Conservation (phyloP, 805 yeast species). For the Clavispora santaluciae region DNA sequence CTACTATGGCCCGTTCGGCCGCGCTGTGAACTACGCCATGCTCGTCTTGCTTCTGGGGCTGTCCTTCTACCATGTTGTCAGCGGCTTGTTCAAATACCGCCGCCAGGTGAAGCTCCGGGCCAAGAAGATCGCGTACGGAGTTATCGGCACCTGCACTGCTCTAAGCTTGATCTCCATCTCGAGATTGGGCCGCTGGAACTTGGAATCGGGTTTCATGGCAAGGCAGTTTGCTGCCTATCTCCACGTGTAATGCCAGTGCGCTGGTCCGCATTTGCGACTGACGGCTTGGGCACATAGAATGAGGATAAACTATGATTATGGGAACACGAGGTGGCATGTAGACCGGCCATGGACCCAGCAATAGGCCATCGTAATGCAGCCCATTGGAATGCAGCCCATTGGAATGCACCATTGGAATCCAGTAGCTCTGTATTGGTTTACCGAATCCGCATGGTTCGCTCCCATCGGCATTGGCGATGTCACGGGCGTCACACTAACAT, state of each 20-base stretch:
- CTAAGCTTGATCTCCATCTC: conserved; percentile 35
- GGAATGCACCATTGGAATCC: too few species aligned
- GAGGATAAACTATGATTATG: too few species aligned
- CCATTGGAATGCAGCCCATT: too few species aligned
- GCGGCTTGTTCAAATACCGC: conserved; percentile 49
- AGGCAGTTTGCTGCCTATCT: conserved; percentile 26
- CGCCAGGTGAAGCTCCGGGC: conserved; percentile 34
- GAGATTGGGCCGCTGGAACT: conserved; percentile 17
- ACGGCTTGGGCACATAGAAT: too few species aligned
- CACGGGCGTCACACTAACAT: too few species aligned
- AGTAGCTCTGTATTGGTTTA: too few species aligned
- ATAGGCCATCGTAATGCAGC: too few species aligned
- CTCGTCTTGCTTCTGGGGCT: conserved; percentile 17
- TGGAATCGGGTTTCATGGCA: conserved; percentile 28
- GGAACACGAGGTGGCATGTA: too few species aligned
- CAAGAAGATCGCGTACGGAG: conserved; percentile 41
- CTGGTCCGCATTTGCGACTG: too few species aligned
- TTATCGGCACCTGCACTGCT: conserved; percentile 32
- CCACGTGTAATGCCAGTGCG: neutral
- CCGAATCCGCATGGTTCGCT: too few species aligned
- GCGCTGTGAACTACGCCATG: conserved; percentile 11
- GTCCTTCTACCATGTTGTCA: conserved; percentile 46
- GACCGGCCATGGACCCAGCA: too few species aligned
- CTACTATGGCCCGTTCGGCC: conserved; percentile 10
- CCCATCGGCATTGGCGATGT: too few species aligned